Evolutionary conservation across 257 asterid genomes (phyloP).

Genomic region (Plectranthus barbatus): DNA sequence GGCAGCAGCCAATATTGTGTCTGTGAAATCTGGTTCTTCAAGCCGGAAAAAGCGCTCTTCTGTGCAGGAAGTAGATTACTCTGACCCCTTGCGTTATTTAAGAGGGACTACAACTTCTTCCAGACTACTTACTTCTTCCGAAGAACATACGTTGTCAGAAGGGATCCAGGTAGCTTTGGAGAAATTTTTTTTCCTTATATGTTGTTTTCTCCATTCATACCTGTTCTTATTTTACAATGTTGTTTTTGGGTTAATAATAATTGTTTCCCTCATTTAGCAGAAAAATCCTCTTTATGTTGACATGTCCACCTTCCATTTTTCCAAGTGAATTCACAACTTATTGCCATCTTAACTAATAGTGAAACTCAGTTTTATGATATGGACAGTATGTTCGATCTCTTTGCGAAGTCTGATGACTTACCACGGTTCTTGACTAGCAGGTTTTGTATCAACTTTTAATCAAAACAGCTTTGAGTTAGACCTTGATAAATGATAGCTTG

Average conservation of each 20-base stretch:
- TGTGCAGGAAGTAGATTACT: slow-evolving; percentile 61
- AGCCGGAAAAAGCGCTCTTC: slow-evolving; percentile 57
- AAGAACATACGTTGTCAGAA: slow-evolving; percentile 68
- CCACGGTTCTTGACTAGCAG: neutral
- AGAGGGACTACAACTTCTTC: slow-evolving; percentile 65
- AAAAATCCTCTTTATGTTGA: neutral
- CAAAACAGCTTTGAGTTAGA: too few relatives aligned
- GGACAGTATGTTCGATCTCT: neutral
- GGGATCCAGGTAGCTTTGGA: slow-evolving; percentile 68
- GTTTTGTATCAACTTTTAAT: neutral
- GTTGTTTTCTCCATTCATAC: neutral
- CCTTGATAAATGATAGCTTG: neutral
- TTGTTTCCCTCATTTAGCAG: neutral
- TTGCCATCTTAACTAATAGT: neutral
- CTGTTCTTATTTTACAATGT: too few relatives aligned
- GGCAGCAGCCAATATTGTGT: slow-evolving; percentile 54
- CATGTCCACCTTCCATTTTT: neutral
- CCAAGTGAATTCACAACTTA: neutral
- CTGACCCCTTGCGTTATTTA: slow-evolving; percentile 77
- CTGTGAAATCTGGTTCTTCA: slow-evolving; percentile 68
- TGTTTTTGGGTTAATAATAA: neutral
- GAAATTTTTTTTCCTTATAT: neutral
- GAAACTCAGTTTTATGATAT: neutral
- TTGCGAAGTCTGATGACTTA: neutral
- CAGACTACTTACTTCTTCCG: slow-evolving; percentile 74